Evolutionary conservation across 805 yeast species (phyloP), one percentile per base, ranked within the genome.

Genomic region (Candida pseudoglaebosa): DNA sequence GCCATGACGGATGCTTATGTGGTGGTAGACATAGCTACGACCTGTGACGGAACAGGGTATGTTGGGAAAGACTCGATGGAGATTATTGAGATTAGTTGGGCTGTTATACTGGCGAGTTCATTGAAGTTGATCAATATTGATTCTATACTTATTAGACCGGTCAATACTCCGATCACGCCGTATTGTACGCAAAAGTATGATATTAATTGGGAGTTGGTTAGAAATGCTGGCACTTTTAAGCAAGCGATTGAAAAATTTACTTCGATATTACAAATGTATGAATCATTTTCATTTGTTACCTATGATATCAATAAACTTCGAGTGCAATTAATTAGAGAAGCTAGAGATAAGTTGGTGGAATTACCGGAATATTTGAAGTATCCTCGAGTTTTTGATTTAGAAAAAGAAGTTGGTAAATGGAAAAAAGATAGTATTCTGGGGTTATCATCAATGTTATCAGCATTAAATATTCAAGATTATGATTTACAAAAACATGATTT

Each of bases 271-370:
- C 5, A 8, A 9, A 47, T 50, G 17, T 71, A 65, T 43, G 56
- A 60, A 35, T 80, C 79, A 28, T 82, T 85, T 55, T 67, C 80
- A 3, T 77, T 88, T 48, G 80, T 88, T 35, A 73, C 88, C 1
- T 67, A 78, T 44, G 78, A 79, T 52, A 70, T 82, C 8, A 80
- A 83, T 82, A 82, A 82, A 50, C 64, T 89, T 34, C 72, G 89
- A 43, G 90, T 90, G 34, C 83, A 82, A 52, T 62, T 90, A 24
- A 83, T 84, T 9, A 72, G 95, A 34, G 95, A 88, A 56, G 86
- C 95, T 5, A 70, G 87, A 29, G 95, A 86, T 54, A 78, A 83
- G 54, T 73, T 77, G 8, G 80, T 84, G 41, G 73, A 70, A 4
- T 69, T 89, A 40, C 96, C 96, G 0, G 69, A 75, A 4, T 86